phyloP scores from a whole-genome alignment of 352 stramenopile genomes.

The Halophytophthora polymorphica region DNA sequence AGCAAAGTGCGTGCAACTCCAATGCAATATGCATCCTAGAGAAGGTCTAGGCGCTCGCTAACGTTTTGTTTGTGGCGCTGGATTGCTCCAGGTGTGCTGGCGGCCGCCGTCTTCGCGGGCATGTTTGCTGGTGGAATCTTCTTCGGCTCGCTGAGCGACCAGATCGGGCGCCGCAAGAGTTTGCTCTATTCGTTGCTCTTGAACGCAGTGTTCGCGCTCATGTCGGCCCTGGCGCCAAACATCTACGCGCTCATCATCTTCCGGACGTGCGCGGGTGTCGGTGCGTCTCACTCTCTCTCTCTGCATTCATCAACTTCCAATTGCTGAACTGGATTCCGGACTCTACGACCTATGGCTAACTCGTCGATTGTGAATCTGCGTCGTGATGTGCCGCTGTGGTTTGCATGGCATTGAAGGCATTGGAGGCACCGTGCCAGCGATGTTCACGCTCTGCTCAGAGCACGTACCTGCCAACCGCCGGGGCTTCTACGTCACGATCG shows the following conservation, averaged over 20 bases:
- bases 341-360: constrained; percentile 5
- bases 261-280: constrained; percentile 58
- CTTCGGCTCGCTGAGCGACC: constrained; percentile 74
- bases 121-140: constrained; percentile 88
- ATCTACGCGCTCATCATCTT: constrained; percentile 64
- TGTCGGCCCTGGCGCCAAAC: constrained; percentile 70
- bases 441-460: constrained; percentile 88
- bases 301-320: neutral
- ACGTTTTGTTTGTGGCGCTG: neutral
- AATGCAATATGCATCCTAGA: neutral
- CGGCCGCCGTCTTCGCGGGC: constrained; percentile 85
- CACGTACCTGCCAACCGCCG: constrained; percentile 73
- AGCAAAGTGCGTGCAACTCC: constrained; percentile 43
- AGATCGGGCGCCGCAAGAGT: constrained; percentile 65
- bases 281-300: constrained; percentile 19
- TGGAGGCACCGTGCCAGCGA: constrained; percentile 79
- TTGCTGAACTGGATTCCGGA: neutral
- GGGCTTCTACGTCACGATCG: constrained; percentile 82
- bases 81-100: constrained; percentile 52
- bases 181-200: constrained; percentile 77
- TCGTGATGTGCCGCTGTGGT: neutral
- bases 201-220: constrained; percentile 72
- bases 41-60: neutral
- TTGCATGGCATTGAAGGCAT: constrained; percentile 51
- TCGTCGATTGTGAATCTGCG: neutral